Base-by-base conservation (phyloP, 23 red algal species). In the Chondrus crispus region DNA sequence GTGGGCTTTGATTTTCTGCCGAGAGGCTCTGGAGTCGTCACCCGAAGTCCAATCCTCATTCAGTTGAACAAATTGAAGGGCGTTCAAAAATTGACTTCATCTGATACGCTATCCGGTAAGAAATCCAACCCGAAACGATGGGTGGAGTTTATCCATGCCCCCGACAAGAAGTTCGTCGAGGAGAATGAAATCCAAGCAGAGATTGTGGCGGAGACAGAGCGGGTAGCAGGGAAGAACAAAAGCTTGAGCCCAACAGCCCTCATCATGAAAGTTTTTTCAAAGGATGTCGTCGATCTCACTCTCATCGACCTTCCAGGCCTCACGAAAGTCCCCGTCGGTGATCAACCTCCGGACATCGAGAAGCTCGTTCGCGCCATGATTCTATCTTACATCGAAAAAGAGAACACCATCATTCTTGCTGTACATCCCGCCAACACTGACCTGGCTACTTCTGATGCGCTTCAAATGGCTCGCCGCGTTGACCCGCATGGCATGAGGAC, bases 301-400 rank as follows among this genome's bases (percentile, higher is more conserved):
- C 79, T 99, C 16, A 93, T 99, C 19, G 97, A 99, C 85, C 80
- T 99, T 45, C 97, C 97, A 1, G 97, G 97, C 14, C 88, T 99
- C 46, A 99, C 97, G 40, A 99, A 99, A 62, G 88, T 99, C 43
- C 94, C 97, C 11, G 94, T 99, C 7, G 97, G 97, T n/a, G 97
- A 99, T 68, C 97, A 99, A 85, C 97, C 97, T 6, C 84, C 72
- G 12, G 97, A 99, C 72, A 96, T 99, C 48, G 97, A 96, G 36
- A 85, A 91, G 39, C 97, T 99, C 24, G 82, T 99, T 45, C 91
- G 97, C 1, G 94, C 90, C 12, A 95, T 99, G 93, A 93, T 99
- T 49, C 73, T 92, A 46, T 93, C 91, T 16, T 99, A 94, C 91
- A 99, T 99, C 53, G 91, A 96, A 74, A 91, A 93, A 22, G 55